Base-by-base conservation (phyloP, 148 eudicot species). In the Simmondsia chinensis region DNA sequence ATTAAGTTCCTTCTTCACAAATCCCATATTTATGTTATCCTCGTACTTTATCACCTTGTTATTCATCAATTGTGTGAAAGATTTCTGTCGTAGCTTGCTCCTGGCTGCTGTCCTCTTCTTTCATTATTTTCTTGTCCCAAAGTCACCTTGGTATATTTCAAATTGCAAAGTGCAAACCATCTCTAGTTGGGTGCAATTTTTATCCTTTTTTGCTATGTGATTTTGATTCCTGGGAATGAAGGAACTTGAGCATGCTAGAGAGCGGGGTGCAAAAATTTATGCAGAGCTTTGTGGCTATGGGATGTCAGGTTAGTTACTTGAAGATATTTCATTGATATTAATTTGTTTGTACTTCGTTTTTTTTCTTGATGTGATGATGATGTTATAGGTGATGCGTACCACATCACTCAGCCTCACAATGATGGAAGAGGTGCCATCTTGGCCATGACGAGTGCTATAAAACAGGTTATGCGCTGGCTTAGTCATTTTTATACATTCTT, bases 231-330 rank as follows among this genome's bases (percentile, higher is more conserved):
- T 55, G 22, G 49, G 54, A 31, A 54, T 47, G 10, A 66, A 88
- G 97, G 97, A 84, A 65, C 63, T 84, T 39, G 80, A 78, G 54
- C 97, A 89, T 70, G 97, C 97, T 25, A 75, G 56, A 60, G 66
- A 68, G 43, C 72, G 97, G 24, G 95, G 85, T 57, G 95, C 97
- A 40, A 89, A 82, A 61, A 49, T 85, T 9, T 89, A 89, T 56
- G 95, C 94, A 39, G 97, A 89, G 63, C 54, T 89, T 41, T 70
- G 85, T 41, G 95, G 97, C 36, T 89, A 85, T 59, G 97, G 95
- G 59, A 85, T 77, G 82, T 88, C 97, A 80, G 95, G 97, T 88
- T 32, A n/a, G 17, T 34, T 54, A 14, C 13, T 58, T 26, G n/a
- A 46, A 31, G 13, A 56, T 11, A 10, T 3, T 34, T 32, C 9